A percentile compares a stretch with the other conserved stretches of the same genome.
phyloP scores from a whole-genome alignment of 371 early-diverging fungal species.

The Fennellomyces sp. region DNA sequence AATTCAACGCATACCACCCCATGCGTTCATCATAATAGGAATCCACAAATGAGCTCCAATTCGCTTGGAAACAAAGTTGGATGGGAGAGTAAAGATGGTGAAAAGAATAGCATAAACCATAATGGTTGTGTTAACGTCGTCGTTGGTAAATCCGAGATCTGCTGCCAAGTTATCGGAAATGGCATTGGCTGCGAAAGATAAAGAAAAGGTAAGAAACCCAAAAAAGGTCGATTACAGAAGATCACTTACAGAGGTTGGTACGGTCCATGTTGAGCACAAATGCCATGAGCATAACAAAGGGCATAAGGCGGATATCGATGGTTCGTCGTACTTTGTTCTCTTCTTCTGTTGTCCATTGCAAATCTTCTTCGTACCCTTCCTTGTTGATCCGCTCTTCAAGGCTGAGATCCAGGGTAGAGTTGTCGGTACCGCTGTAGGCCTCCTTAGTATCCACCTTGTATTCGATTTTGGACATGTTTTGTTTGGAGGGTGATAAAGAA shows the following conservation, averaged over 20 bases:
- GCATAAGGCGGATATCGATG: constrained; percentile 35
- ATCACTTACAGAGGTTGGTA: constrained; percentile 48
- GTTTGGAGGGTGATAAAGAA: neutral
- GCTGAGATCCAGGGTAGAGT: neutral
- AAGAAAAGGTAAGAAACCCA: neutral
- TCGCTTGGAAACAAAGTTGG: constrained; percentile 52
- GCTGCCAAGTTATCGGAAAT: constrained; percentile 44
- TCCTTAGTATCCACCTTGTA: neutral
- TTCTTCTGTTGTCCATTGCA: constrained; percentile 47
- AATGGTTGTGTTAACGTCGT: constrained; percentile 38
- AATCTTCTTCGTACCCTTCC: constrained; percentile 19
- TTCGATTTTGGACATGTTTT: neutral
- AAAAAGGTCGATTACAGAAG: neutral
- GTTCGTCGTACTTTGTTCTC: constrained; percentile 25
- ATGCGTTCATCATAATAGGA: constrained; percentile 60
- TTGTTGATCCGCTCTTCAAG: neutral
- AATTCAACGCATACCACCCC: too few relatives aligned
- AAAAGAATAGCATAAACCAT: constrained; percentile 38
- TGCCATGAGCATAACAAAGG: constrained; percentile 38
- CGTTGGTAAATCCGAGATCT: constrained; percentile 42
- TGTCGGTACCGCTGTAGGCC: too few relatives aligned
- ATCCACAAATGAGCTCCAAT: constrained; percentile 62
- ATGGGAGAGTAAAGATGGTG: constrained; percentile 41
- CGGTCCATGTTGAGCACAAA: constrained; percentile 53
- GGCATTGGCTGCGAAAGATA: constrained; percentile 36